Percentiles rank a stretch among this genome's conserved stretches.
Evolutionary conservation across 2,329 filamentous ascomycete genomes (phyloP).

Genomic region (Taxawa tesnikishii): DNA sequence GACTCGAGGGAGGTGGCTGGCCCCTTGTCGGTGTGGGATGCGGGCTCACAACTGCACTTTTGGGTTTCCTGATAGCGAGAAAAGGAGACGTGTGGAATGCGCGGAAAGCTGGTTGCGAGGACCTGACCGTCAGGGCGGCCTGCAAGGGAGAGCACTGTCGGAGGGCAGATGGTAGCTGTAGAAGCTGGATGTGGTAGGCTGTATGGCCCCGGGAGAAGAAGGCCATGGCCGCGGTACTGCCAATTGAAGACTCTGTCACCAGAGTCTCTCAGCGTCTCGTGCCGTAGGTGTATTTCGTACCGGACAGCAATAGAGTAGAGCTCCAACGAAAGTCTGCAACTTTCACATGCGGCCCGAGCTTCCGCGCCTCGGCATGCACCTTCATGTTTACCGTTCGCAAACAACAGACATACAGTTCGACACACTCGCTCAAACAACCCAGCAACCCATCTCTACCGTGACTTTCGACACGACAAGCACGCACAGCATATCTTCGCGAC

Average conservation of each 20-base stretch:
- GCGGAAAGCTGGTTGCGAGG: not conserved
- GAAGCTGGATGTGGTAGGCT: not conserved
- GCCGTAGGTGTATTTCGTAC: not conserved
- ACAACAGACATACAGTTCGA: too few species aligned
- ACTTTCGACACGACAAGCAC: too few species aligned
- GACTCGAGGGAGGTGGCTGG: not conserved
- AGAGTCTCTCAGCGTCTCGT: not conserved
- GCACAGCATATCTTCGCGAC: too few species aligned
- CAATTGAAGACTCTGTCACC: not conserved
- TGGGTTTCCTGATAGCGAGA: not conserved
- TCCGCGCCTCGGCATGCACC: too few species aligned
- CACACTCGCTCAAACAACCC: too few species aligned
- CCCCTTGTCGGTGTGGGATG: not conserved
- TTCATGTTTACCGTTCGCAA: too few species aligned
- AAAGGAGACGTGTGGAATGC: not conserved
- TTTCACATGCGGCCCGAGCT: too few species aligned
- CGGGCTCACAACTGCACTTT: not conserved
- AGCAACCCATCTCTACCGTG: too few species aligned
- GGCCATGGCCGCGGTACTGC: not conserved
- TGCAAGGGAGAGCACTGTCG: constrained; percentile 1
- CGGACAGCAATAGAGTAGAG: not conserved
- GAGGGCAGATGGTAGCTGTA: not conserved
- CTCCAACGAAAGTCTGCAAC: too few species aligned
- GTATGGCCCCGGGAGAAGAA: not conserved
- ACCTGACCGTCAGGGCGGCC: not conserved